Evolutionary conservation across 164 flowering plant genomes (phyloP).

Genomic region (Pachysandra terminalis): DNA sequence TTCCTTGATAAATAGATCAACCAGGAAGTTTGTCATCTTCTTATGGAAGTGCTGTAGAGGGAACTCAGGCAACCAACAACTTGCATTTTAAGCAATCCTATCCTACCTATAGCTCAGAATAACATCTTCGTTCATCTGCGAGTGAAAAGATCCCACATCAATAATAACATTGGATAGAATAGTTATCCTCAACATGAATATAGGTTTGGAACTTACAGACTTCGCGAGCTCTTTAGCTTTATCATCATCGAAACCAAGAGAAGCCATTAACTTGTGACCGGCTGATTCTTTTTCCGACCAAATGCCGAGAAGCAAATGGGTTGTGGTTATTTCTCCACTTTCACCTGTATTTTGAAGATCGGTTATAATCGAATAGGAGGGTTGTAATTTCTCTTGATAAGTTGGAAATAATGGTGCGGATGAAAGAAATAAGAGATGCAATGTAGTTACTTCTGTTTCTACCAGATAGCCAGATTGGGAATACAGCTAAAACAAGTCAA

Average conservation of each 20-base stretch:
- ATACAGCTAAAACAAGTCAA: neutral
- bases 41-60: neutral
- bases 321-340: slow-evolving; percentile 57
- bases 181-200: neutral
- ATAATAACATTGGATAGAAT: neutral
- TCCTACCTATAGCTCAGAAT: slow-evolving; percentile 13
- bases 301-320: slow-evolving; percentile 68
- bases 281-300: slow-evolving; percentile 71
- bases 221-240: slow-evolving; percentile 60
- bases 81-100: neutral
- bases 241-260: slow-evolving; percentile 62
- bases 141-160: slow-evolving; percentile 3
- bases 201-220: slow-evolving; percentile 39
- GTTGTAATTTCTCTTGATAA: neutral
- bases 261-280: slow-evolving; percentile 70
- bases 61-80: neutral
- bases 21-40: too few species aligned
- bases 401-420: neutral
- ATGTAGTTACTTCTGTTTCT: neutral
- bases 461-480: neutral
- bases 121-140: slow-evolving; percentile 22
- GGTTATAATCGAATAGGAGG: neutral
- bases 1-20: neutral
- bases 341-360: slow-evolving; percentile 42
- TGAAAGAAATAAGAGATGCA: neutral